Base-by-base conservation (phyloP, 352 stramenopile species). In the Plasmopara viticola region DNA sequence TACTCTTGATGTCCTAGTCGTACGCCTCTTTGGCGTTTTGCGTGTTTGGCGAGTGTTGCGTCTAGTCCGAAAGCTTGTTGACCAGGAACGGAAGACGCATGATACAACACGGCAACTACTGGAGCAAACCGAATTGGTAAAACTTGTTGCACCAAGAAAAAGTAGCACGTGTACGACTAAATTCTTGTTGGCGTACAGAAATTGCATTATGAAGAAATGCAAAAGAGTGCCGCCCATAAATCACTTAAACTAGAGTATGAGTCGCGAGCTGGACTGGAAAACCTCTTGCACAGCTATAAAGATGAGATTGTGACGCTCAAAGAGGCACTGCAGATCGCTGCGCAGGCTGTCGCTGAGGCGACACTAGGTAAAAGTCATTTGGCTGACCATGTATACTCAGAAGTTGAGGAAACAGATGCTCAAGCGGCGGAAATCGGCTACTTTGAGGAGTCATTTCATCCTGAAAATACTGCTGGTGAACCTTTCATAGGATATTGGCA, bases 221-320 rank as follows among this genome's bases (percentile, higher is more conserved):
- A 84, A 41, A 84, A 73, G 35, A 51, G 68, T 20, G 62, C 68
- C 7, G 64, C 72, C 0, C 51, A 84, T n/a, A 62, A 85, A 28
- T 85, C 74, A 4, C 68, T 90, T 14, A 67, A 82, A 42, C 66
- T 68, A 8, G 79, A 90, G 44, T 78, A 78, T 51, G 58, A 73
- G 15, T 85, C 74, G 1, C 73, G 73, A 35, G 52, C 42, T 0
- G 62, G 60, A 0, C 64, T 90, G 4, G 77, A 87, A 42, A 48
- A 68, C 30, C 60, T 85, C 44, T 48, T 88, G 8, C 76, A 79
- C 35, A 56, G 70, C 29, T 90, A 87, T 60, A 88, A 87, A 53
- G 73, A 88, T 46, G 77, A 90, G 20, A 67, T 84, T 15, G 77
- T 83, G 20, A 87, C 75, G 15, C 58, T 90, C 3, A 84, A 86